Percentiles rank a stretch among this genome's conserved stretches.
These are phyloP conservation scores for Monoraphidium neglectum DNA, from an alignment of 139 green algal species.

Conservation along the genomic window DNA sequence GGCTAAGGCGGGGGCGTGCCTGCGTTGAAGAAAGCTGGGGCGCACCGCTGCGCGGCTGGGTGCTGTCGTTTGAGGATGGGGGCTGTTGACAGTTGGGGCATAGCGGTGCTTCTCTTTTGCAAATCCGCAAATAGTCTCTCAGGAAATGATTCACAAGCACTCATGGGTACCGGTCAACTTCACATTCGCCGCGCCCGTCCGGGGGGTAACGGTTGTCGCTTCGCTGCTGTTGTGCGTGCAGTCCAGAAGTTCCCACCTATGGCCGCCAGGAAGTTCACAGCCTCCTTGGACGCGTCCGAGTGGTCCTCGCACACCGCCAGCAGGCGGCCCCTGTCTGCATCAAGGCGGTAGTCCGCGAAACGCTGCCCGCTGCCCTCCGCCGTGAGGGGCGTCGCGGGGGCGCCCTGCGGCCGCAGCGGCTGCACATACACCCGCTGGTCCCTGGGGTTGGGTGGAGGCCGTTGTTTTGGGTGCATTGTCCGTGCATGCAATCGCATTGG, in stretches of 20 bases:
- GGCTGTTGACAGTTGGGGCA: not conserved
- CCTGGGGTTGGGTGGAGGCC: conserved; percentile 20
- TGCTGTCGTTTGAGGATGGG: too few relatives aligned
- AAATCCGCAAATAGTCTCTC: not conserved
- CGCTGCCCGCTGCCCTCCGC: conserved; percentile 37
- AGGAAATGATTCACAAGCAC: not conserved
- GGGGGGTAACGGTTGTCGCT: not conserved
- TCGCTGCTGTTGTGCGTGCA: too few relatives aligned
- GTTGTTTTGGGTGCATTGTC: too few relatives aligned
- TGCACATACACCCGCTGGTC: conserved; percentile 75
- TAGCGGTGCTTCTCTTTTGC: not conserved
- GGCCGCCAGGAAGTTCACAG: conserved; percentile 56
- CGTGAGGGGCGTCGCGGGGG: conserved; percentile 24
- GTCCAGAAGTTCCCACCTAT: conserved; percentile 57
- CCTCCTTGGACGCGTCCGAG: conserved; percentile 33
- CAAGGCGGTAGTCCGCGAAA: conserved; percentile 59
- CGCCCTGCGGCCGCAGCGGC: conserved; percentile 9
- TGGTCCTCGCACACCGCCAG: conserved; percentile 64
- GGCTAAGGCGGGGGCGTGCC: too few relatives aligned
- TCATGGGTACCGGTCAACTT: not conserved
- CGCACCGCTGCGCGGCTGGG: too few relatives aligned
- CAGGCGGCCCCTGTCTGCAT: conserved; percentile 46
- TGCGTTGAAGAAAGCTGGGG: too few relatives aligned
- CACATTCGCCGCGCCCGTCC: not conserved
- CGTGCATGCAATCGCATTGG: too few relatives aligned